These are phyloP conservation scores for Alternaria viburni DNA, from an alignment of 2,329 filamentous ascomycete species.

Conservation along the genomic window DNA sequence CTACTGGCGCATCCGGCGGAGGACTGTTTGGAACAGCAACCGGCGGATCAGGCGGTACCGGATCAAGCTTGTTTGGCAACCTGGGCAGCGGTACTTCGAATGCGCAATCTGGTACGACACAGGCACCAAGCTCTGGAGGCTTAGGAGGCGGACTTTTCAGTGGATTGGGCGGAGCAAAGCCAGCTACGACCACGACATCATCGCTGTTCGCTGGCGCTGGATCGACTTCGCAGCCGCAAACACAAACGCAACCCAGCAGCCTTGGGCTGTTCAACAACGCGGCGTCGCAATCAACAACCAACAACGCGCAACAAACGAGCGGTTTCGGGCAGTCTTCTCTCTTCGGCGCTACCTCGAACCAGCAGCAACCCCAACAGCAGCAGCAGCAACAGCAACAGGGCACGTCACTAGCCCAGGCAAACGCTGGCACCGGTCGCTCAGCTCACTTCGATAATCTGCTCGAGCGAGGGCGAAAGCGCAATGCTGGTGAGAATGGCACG, in stretches of 20 bases:
- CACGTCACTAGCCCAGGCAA: conserved; percentile 43
- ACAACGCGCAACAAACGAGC: conserved; percentile 39
- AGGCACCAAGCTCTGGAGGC: conserved; percentile 34
- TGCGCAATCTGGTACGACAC: conserved; percentile 32
- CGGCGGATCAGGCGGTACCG: conserved; percentile 29
- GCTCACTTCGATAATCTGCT: conserved; percentile 70
- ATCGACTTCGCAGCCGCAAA: conserved; percentile 32
- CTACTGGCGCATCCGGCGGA: conserved; percentile 29
- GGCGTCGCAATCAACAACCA: conserved; percentile 35
- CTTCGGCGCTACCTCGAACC: conserved; percentile 32
- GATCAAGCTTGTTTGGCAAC: conserved; percentile 38
- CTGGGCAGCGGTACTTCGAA: conserved; percentile 33
- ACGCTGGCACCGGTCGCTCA: conserved; percentile 51
- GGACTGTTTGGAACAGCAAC: conserved; percentile 36
- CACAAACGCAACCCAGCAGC: conserved; percentile 30
- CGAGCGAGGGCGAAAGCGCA: conserved; percentile 70
- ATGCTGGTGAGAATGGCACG: conserved; percentile 67
- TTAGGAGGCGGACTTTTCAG: conserved; percentile 44
- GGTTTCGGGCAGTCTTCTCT: conserved; percentile 34
- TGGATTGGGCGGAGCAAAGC: conserved; percentile 42
- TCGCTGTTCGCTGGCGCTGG: conserved; percentile 33
- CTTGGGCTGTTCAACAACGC: conserved; percentile 33
- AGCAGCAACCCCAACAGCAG: conserved; percentile 29
- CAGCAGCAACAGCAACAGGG: conserved; percentile 37
- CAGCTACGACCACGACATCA: conserved; percentile 39